Percentiles rank a stretch among this genome's conserved stretches.
These are phyloP conservation scores for Cladorrhinum samala DNA, from an alignment of 495 filamentous ascomycete genomes.

Conservation along the genomic window DNA sequence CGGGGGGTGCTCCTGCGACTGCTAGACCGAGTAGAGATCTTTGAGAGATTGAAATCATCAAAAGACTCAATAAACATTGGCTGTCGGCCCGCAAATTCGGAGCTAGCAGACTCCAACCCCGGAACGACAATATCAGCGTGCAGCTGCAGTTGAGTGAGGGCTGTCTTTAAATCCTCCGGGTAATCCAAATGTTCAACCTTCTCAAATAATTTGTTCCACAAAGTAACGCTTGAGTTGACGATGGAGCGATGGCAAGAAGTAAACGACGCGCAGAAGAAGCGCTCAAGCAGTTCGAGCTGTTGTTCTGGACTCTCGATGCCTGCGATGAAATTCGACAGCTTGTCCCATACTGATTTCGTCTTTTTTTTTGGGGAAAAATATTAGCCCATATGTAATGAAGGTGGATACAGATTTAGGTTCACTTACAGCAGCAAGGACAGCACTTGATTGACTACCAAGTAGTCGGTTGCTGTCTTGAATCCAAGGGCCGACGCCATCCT, in stretches of 20 bases:
- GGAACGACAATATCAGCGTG: conserved; percentile 38
- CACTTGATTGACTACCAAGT: conserved; percentile 27
- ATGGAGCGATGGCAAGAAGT: conserved; percentile 38
- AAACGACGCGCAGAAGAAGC: conserved; percentile 44
- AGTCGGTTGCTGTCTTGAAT: conserved; percentile 46
- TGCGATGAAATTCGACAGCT: conserved; percentile 27
- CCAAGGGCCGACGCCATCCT: conserved; percentile 56
- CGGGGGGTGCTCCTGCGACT: conserved; percentile 19
- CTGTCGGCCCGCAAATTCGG: conserved; percentile 23
- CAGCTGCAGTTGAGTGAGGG: conserved; percentile 32
- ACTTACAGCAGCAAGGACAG: conserved; percentile 34
- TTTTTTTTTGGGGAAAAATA: conserved; percentile 21
- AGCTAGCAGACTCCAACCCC: conserved; percentile 30
- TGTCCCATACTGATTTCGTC: conserved; percentile 39
- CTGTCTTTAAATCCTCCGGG: conserved; percentile 36
- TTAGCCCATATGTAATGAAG: background rate
- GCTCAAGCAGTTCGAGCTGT: conserved; percentile 34
- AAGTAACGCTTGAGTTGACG: conserved; percentile 30
- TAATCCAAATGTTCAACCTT: conserved; percentile 33
- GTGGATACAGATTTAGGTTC: background rate
- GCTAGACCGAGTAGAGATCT: conserved; percentile 16
- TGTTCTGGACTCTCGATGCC: conserved; percentile 26
- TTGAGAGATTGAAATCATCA: conserved; percentile 32
- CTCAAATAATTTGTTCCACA: conserved; percentile 43
- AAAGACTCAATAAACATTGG: conserved; percentile 48